Base-by-base conservation (phyloP, 1,284 basidiomycete genomes). In the Puccinia triticina region DNA sequence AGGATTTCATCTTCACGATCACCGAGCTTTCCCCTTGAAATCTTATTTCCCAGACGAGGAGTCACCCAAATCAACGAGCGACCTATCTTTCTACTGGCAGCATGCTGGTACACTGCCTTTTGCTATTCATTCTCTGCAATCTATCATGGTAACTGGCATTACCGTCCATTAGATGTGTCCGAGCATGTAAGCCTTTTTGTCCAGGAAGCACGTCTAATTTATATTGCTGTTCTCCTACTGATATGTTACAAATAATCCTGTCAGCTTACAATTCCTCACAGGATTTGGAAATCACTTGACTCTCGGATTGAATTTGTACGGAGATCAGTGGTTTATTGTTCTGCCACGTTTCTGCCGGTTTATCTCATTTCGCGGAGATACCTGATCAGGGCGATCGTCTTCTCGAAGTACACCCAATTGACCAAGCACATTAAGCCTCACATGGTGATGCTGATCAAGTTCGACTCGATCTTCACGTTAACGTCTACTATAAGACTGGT, bases 401-500 rank as follows among this genome's bases (percentile, higher is more conserved):
- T 79, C 37, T 79, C 77, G 18, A 79, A 79, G 67, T 79, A 79
- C 40, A 67, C 67, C 11, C 77, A 79, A 43, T 43, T 79, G 21
- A 79, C 77, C 11, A 67, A 53, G 29, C 67, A 67, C 64, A 79
- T 79, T 21, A 79, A 79, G 48, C 77, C 77, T 32, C 77, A 79
- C 48, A 37, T 79, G 64, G 77, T 79, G 61, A 79, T 79, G 77
- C 59, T 79, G 37, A 79, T 79, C 66, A 79, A 79, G 46, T 55
- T 79, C 55, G 64, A 79, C 64, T 79, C 77, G 48, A 55, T 79
- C 64, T 80, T 80, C 67, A 80, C 78, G 29, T 73, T 80, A 26
- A 72, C 78, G 34, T 59, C 69, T 46, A 80, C 43, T 43, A 46
- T 80, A n/a, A 50, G 78, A 32, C 67, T 80, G 37, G 50, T 80